Percentiles rank a stretch among this genome's conserved stretches.
Evolutionary conservation across 2,329 filamentous ascomycete genomes (phyloP).

Genomic region (Scedosporium apiospermum): DNA sequence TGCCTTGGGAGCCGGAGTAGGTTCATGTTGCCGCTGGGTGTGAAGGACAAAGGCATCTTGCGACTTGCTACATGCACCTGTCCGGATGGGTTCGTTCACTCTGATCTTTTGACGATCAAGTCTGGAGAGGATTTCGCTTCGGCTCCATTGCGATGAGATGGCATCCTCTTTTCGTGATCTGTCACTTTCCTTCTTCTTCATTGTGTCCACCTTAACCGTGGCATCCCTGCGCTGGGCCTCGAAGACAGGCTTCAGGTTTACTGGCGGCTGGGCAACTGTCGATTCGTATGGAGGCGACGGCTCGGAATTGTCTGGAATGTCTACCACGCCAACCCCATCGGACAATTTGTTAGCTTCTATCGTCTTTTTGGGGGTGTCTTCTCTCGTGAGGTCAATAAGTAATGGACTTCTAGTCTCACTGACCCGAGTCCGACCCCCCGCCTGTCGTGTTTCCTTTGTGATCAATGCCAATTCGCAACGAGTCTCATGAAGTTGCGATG

Average conservation of each 20-base stretch:
- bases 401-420: conserved; percentile 1
- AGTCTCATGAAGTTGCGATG: background rate
- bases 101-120: too few relatives aligned
- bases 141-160: too few relatives aligned
- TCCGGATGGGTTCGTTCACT: too few relatives aligned
- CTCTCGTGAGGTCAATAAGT: background rate
- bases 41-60: background rate
- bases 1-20: background rate
- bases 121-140: too few relatives aligned
- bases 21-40: background rate
- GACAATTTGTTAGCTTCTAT: background rate
- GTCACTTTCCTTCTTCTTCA: background rate
- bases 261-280: background rate
- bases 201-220: background rate
- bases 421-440: background rate
- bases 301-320: background rate
- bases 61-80: too few relatives aligned
- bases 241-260: background rate
- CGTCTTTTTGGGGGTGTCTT: background rate
- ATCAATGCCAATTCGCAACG: too few relatives aligned
- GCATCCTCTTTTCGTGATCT: background rate
- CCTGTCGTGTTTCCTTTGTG: background rate
- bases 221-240: background rate
- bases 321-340: background rate
- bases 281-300: background rate